Evolutionary conservation across 345 rosid genomes (phyloP).

Genomic region (Populus ilicifolia): DNA sequence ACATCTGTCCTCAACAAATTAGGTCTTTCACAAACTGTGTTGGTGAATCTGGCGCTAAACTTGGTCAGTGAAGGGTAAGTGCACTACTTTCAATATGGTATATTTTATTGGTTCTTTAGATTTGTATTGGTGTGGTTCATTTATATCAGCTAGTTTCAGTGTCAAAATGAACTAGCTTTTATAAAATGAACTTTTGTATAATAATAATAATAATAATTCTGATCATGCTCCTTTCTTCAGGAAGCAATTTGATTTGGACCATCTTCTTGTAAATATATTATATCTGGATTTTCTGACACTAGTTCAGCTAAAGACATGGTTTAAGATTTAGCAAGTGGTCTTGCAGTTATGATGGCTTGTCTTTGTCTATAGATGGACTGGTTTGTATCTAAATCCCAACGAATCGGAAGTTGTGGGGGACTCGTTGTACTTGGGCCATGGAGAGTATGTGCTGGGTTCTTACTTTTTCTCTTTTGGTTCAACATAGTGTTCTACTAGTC

Average conservation of each 20-base stretch:
- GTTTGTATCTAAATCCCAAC: constrained; percentile 17
- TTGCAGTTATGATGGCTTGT: constrained; percentile 20
- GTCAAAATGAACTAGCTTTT: neutral
- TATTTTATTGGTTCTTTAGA: constrained; percentile 17
- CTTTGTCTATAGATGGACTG: constrained; percentile 11
- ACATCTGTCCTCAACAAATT: constrained; percentile 57
- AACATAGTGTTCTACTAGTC: constrained; percentile 19
- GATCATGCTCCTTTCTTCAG: constrained; percentile 24
- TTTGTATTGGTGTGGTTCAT: constrained; percentile 17
- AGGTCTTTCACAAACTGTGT: constrained; percentile 60
- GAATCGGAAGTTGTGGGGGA: constrained; percentile 19
- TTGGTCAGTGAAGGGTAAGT: constrained; percentile 82
- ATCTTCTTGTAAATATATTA: constrained; percentile 1
- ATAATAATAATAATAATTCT: constrained; percentile 11
- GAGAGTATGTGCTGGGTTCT: constrained; percentile 17
- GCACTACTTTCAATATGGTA: constrained; percentile 6
- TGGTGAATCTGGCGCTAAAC: constrained; percentile 70
- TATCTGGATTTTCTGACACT: constrained; percentile 11
- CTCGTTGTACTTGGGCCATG: constrained; percentile 18
- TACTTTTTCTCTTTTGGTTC: constrained; percentile 18
- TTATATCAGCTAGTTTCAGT: constrained; percentile 4
- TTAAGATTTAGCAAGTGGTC: constrained; percentile 20
- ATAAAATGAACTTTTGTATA: neutral
- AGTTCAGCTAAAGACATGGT: constrained; percentile 17
- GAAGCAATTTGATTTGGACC: constrained; percentile 27